These are phyloP conservation scores for Plasmodium vivax DNA, from an alignment of 169 alveolate species.

Conservation along the genomic window DNA sequence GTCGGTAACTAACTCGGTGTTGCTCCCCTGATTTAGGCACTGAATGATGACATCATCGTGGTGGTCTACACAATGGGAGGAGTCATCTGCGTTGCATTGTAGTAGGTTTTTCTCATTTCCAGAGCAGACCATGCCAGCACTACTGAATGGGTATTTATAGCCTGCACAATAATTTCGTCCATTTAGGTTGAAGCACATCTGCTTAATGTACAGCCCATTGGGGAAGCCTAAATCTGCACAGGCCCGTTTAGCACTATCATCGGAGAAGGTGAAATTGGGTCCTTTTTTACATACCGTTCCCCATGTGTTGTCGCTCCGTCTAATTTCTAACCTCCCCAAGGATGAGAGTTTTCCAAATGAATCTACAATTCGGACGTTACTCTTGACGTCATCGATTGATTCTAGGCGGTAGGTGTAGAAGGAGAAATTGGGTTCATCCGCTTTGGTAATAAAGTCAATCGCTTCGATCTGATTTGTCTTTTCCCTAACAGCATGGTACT, in stretches of 20 bases:
- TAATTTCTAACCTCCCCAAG: conserved; percentile 87
- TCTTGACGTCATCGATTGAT: conserved; percentile 89
- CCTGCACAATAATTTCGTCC: conserved; percentile 89
- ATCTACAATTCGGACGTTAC: conserved; percentile 90
- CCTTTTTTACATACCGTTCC: conserved; percentile 88
- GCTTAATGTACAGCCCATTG: conserved; percentile 83
- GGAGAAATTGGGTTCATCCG: conserved; percentile 76
- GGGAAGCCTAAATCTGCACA: conserved; percentile 89
- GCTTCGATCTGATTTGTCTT: conserved; percentile 72
- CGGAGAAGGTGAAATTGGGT: conserved; percentile 80
- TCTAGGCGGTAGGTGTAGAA: conserved; percentile 79
- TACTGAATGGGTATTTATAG: conserved; percentile 83
- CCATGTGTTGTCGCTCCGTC: conserved; percentile 75
- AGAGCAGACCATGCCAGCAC: conserved; percentile 85
- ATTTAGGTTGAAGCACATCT: conserved; percentile 83
- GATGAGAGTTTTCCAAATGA: conserved; percentile 88
- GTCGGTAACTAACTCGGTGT: conserved; percentile 66
- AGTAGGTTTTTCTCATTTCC: conserved; percentile 84
- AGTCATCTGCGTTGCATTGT: conserved; percentile 87
- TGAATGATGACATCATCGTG: conserved; percentile 86
- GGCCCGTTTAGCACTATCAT: conserved; percentile 87
- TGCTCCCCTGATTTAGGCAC: conserved; percentile 83
- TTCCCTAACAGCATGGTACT: conserved; percentile 78
- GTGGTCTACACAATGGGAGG: conserved; percentile 87
- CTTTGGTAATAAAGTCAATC: conserved; percentile 77